Conservation (phyloP, 805 yeast genomes). For the Candida coquimbonensis region DNA sequence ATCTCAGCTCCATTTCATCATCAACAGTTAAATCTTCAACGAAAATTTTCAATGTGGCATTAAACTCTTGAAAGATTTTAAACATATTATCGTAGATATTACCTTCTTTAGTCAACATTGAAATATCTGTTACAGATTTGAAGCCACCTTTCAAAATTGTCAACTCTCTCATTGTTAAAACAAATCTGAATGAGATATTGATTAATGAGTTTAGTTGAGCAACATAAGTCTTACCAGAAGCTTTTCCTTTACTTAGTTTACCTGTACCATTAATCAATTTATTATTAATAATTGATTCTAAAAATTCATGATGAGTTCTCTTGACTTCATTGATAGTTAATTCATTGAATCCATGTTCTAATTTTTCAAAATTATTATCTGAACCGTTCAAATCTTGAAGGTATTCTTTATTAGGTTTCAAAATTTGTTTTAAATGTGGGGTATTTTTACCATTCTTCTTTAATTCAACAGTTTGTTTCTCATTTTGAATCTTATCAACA, state of each 20-base stretch:
- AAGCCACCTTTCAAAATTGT: slow-evolving; percentile 23
- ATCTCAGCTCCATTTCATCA: slow-evolving; percentile 39
- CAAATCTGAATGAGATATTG: slow-evolving; percentile 32
- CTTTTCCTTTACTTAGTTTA: slow-evolving; percentile 25
- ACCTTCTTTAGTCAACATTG: slow-evolving; percentile 7
- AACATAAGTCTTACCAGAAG: slow-evolving; percentile 34
- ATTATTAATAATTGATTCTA: slow-evolving; percentile 30
- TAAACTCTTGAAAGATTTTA: slow-evolving; percentile 37
- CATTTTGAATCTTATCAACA: slow-evolving; percentile 23
- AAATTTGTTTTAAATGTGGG: slow-evolving; percentile 12
- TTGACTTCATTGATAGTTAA: slow-evolving; percentile 45
- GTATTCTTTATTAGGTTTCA: slow-evolving; percentile 25
- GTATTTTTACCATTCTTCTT: background rate
- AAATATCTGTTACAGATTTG: slow-evolving; percentile 10
- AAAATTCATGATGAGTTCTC: slow-evolving; percentile 27
- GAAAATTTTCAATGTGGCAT: slow-evolving; percentile 34
- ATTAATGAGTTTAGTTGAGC: slow-evolving; percentile 34
- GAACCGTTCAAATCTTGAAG: slow-evolving; percentile 13
- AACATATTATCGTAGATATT: slow-evolving; percentile 34
- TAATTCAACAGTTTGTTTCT: slow-evolving; percentile 24
- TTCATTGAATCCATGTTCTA: slow-evolving; percentile 19
- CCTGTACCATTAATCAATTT: slow-evolving; percentile 26
- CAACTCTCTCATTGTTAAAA: slow-evolving; percentile 30
- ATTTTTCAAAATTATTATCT: slow-evolving; percentile 2
- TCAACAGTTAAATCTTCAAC: slow-evolving; percentile 49